Percentiles rank a stretch among this genome's conserved stretches.
Conservation (phyloP, 2,329 filamentous ascomycete genomes). For the Allantophomopsis lycopodina region DNA sequence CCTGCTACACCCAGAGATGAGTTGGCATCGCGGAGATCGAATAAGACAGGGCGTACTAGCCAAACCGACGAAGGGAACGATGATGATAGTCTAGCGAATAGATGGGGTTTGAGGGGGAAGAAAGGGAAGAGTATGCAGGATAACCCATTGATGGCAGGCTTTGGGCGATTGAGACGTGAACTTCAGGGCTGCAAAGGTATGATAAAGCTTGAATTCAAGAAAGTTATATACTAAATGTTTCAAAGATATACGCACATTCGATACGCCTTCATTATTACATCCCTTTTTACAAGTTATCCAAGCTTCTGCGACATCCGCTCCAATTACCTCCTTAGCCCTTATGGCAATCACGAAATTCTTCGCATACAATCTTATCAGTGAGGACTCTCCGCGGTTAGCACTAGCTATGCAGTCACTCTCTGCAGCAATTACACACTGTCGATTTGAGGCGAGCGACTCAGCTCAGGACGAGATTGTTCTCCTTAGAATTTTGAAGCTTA, state of each 20-base stretch:
- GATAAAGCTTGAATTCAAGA: constrained; percentile 4
- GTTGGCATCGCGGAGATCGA: constrained; percentile 7
- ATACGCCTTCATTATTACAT: constrained; percentile 77
- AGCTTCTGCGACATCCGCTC: constrained; percentile 87
- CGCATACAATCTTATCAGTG: constrained; percentile 81
- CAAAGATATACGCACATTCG: constrained; percentile 72
- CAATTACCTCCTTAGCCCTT: constrained; percentile 88
- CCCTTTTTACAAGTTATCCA: constrained; percentile 96
- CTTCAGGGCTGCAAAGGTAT: constrained; percentile 72
- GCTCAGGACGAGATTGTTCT: constrained; percentile 92
- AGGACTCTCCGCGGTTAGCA: constrained; percentile 72
- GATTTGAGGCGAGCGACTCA: constrained; percentile 92
- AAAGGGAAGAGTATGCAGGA: constrained; percentile 96
- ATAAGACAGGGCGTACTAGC: constrained; percentile 9
- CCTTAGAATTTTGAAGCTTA: constrained; percentile 85
- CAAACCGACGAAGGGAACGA: constrained; percentile 25
- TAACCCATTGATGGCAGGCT: constrained; percentile 90
- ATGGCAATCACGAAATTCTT: constrained; percentile 94
- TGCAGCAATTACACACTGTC: constrained; percentile 90
- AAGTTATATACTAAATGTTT: constrained; percentile 13
- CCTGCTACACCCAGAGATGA: constrained; percentile 21
- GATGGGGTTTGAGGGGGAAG: constrained; percentile 90
- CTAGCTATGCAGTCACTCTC: constrained; percentile 91
- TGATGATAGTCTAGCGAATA: constrained; percentile 54
- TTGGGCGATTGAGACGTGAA: constrained; percentile 79